Conservation (phyloP, 1,284 basidiomycete genomes). For the Ganoderma leucocontextum region DNA sequence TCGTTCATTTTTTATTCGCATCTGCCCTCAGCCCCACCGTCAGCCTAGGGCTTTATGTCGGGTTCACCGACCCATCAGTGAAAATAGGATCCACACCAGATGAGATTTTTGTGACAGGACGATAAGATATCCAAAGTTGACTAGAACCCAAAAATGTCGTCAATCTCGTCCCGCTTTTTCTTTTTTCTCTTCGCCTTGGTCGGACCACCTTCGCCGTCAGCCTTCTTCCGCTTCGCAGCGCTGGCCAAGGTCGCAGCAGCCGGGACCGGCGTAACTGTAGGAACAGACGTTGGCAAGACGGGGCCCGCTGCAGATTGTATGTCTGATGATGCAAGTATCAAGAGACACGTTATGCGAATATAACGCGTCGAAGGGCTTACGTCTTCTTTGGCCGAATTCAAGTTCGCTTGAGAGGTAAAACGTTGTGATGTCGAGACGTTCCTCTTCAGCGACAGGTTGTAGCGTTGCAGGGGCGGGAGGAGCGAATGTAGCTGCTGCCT, state of each 20-base stretch:
- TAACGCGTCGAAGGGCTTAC: constrained; percentile 5
- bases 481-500: too few relatives aligned
- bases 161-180: constrained; percentile 64
- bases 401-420: constrained; percentile 27
- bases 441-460: background rate
- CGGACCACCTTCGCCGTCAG: constrained; percentile 21
- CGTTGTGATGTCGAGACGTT: background rate
- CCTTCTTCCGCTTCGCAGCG: constrained; percentile 32
- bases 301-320: background rate
- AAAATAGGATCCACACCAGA: background rate
- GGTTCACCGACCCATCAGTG: too few relatives aligned
- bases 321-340: background rate
- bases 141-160: constrained; percentile 69
- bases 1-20: background rate
- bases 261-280: background rate
- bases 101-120: background rate
- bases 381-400: constrained; percentile 10
- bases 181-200: constrained; percentile 47
- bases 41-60: background rate
- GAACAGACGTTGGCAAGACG: background rate
- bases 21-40: too few relatives aligned
- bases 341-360: background rate
- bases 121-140: background rate
- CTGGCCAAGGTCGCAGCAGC: background rate
- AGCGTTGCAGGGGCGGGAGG: too few relatives aligned